These are phyloP conservation scores for Suillus luteus DNA, from an alignment of 768 basidiomycete species.

Conservation along the genomic window DNA sequence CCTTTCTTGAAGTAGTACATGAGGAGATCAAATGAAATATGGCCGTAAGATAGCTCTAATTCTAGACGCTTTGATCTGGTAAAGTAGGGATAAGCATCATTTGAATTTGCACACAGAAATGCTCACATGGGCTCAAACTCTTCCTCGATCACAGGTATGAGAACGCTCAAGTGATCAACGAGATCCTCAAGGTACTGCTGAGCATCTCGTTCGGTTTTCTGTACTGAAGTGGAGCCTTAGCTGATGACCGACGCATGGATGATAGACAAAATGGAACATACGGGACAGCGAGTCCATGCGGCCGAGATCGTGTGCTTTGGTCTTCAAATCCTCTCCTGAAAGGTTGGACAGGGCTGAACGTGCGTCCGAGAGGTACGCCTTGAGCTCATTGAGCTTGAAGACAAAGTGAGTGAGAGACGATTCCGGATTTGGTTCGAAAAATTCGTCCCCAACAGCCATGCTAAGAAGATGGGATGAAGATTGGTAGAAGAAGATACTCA, in stretches of 20 bases:
- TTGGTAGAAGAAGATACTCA: not conserved
- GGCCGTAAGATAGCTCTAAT: slow-evolving; percentile 18
- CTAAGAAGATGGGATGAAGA: not conserved
- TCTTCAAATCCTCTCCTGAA: slow-evolving; percentile 1
- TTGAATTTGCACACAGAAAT: not conserved
- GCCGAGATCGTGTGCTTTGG: slow-evolving; percentile 11
- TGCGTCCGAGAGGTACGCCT: slow-evolving; percentile 9
- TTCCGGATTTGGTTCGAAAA: slow-evolving; percentile 13
- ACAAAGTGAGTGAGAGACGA: slow-evolving; percentile 13
- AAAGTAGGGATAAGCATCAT: not conserved
- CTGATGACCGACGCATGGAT: too few relatives aligned
- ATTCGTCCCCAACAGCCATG: slow-evolving; percentile 20
- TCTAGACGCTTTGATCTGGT: slow-evolving; percentile 20
- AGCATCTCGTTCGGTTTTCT: slow-evolving; percentile 7
- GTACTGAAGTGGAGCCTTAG: not conserved
- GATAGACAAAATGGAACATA: not conserved
- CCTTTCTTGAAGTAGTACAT: slow-evolving; percentile 18
- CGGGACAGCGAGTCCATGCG: slow-evolving; percentile 6
- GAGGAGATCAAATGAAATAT: slow-evolving; percentile 23
- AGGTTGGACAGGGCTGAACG: not conserved
- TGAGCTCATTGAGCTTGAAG: slow-evolving; percentile 8
- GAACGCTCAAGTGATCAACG: slow-evolving; percentile 15
- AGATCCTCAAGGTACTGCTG: slow-evolving; percentile 14
- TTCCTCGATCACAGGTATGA: slow-evolving; percentile 17
- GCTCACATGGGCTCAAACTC: slow-evolving; percentile 23